Evolutionary conservation across 2,329 filamentous ascomycete species (phyloP), one percentile per base, ranked within the genome.

Genomic region (Penicillium italicum): DNA sequence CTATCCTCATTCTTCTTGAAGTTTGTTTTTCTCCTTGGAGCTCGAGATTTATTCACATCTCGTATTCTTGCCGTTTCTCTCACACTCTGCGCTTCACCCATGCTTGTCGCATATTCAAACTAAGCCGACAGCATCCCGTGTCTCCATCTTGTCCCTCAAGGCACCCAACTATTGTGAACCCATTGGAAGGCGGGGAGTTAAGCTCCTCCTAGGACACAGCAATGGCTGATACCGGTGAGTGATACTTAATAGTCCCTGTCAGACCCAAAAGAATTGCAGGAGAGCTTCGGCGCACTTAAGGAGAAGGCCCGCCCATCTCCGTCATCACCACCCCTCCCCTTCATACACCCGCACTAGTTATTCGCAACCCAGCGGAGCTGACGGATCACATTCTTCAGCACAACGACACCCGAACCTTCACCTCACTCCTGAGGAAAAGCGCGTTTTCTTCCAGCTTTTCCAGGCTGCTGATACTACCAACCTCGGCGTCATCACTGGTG

Each of bases 401-500:
- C 63, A 67, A 73, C 72, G 69, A 55, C 74, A 78, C 64, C 85
- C 87, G 61, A 88, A 87, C 74, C 83, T 96, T 66, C 96, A 96
- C 78, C 85, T 97, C 63, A 90, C 86, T 30, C 78, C 89, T 46
- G 91, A 97, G 65, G 94, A 99, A 82, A 97, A 96, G 79, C 89
- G 91, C 74, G 85, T 90, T 57, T 99, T 95, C 75, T 90, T 89
- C 66, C 91, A 94, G 75, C 86, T 99, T 61, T 97, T 99, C 77
- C 86, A 89, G 73, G 88, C 91, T 68, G 94, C 94, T 63, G 94
- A 99, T 76, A 89, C 88, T 57, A 94, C 97, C 66, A 89, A 85
- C 71, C 87, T 96, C 55, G 91, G 92, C 53, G 91, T 97, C 62
- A 90, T 99, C 33, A 97, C 94, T 18, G 94, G 94, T 74, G 94